Conservation (phyloP, 1,284 basidiomycete species). For the Inonotus hispidus region DNA sequence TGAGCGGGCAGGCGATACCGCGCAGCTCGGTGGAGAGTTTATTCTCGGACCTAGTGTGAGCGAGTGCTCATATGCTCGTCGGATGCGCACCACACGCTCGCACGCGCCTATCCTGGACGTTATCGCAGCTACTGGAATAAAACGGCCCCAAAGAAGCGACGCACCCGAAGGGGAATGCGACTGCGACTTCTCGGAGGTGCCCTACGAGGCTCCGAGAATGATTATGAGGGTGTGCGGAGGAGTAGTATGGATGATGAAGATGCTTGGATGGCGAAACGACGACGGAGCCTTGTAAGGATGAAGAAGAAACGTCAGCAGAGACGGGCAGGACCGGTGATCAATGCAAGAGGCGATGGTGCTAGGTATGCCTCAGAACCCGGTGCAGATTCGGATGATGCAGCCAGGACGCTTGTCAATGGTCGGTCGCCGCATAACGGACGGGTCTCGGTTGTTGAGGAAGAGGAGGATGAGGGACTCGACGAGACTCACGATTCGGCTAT, state of each 20-base stretch:
- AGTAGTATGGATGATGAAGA: constrained; percentile 33
- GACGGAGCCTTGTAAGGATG: constrained; percentile 35
- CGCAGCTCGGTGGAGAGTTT: constrained; percentile 86
- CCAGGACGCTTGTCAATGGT: background rate
- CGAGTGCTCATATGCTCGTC: constrained; percentile 56
- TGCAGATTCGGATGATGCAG: background rate
- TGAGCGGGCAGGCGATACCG: constrained; percentile 72
- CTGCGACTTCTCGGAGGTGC: background rate
- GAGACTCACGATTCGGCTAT: background rate
- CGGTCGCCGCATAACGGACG: background rate
- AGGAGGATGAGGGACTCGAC: constrained; percentile 8
- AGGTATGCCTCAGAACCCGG: background rate
- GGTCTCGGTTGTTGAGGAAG: constrained; percentile 14
- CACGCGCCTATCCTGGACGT: constrained; percentile 68
- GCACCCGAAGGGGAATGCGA: constrained; percentile 7
- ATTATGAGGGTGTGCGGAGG: constrained; percentile 3
- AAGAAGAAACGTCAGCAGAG: constrained; percentile 20
- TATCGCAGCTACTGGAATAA: constrained; percentile 53
- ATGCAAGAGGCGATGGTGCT: background rate
- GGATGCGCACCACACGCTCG: constrained; percentile 65
- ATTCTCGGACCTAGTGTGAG: constrained; percentile 57
- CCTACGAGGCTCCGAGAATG: background rate
- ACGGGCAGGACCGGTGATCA: constrained; percentile 6
- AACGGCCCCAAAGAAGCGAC: constrained; percentile 17
- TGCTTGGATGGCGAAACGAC: constrained; percentile 41